A percentile compares a stretch with the other conserved stretches of the same genome.
Evolutionary conservation across 805 yeast genomes (phyloP).

Genomic region (Suhomyces sp.): DNA sequence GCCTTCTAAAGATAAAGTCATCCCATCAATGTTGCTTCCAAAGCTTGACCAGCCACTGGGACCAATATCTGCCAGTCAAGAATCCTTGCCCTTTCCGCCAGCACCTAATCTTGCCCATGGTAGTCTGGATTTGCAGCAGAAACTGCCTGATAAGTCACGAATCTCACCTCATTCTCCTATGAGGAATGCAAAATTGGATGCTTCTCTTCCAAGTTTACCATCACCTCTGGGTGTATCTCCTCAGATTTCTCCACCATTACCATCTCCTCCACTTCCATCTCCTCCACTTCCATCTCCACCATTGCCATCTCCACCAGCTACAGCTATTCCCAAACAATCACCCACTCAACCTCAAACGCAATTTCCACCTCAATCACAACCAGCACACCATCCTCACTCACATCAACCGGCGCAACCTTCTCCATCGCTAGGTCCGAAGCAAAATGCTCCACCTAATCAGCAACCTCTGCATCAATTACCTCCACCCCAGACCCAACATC

Average conservation of each 20-base stretch:
- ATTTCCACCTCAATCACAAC: background rate
- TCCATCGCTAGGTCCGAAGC: background rate
- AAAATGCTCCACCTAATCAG: background rate
- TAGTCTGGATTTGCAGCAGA: background rate
- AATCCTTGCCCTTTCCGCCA: background rate
- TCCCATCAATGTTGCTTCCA: background rate
- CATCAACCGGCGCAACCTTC: background rate
- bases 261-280: background rate
- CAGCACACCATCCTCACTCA: background rate
- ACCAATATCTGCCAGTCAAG: background rate
- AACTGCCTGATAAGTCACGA: background rate
- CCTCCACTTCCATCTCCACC: background rate
- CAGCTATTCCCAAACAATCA: background rate
- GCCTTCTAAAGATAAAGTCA: background rate
- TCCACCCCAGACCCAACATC: background rate
- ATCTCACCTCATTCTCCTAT: background rate
- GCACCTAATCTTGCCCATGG: background rate
- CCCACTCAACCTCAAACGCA: conserved; percentile 1
- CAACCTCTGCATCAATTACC: background rate
- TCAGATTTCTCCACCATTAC: background rate
- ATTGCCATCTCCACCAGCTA: background rate
- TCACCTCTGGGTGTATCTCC: background rate
- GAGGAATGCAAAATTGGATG: background rate
- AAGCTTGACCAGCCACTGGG: background rate
- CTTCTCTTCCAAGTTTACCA: conserved; percentile 1